Evolutionary conservation across 306 rosid genomes (phyloP).

Genomic region (Vachellia collinsii): DNA sequence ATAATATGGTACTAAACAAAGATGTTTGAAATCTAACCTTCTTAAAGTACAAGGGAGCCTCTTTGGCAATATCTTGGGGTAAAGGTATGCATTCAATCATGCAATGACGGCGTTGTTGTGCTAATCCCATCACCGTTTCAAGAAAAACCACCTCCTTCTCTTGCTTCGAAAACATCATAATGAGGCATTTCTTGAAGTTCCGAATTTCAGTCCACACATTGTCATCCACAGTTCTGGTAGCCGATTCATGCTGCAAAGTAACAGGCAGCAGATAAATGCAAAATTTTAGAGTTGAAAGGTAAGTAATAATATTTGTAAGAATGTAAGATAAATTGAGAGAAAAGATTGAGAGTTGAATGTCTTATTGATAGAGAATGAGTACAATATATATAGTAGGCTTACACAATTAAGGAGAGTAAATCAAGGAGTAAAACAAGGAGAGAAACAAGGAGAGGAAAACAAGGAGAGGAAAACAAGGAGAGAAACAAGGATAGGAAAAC

Average conservation of each 20-base stretch:
- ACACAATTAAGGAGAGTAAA: no score
- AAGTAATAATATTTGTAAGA: no score
- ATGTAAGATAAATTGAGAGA: no score
- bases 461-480: no score
- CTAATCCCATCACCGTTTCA: conserved; percentile 86
- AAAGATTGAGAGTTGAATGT: no score
- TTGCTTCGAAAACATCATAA: conserved; percentile 91
- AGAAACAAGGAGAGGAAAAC: no score
- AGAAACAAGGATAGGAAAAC: no score
- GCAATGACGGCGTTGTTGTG: conserved; percentile 79
- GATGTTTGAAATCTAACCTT: conserved; percentile 56
- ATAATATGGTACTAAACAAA: neutral
- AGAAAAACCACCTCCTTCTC: conserved; percentile 90
- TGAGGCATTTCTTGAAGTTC: conserved; percentile 92
- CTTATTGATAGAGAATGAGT: no score
- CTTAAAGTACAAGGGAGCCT: conserved; percentile 87
- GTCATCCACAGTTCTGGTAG: conserved; percentile 80
- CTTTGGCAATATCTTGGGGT: conserved; percentile 72
- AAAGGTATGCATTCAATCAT: conserved; percentile 86
- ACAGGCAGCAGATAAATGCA: neutral
- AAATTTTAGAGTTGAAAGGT: conserved; percentile 16
- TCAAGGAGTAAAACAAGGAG: no score
- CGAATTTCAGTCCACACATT: conserved; percentile 83
- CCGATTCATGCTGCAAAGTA: conserved; percentile 74
- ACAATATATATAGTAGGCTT: no score